Evolutionary conservation across 257 asterid genomes (phyloP).

Genomic region (Vinca minor): DNA sequence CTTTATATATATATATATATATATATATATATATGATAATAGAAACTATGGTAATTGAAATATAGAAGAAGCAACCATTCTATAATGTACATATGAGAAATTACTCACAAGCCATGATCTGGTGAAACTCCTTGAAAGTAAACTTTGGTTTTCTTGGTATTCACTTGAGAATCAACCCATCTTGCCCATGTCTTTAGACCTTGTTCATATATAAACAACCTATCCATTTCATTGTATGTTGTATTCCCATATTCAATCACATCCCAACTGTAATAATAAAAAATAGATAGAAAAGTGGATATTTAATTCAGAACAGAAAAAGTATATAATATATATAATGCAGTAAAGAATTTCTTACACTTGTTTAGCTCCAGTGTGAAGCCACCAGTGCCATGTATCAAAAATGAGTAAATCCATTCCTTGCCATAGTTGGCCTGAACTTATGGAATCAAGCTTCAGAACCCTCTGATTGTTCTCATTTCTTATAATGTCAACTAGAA

Average conservation of each 20-base stretch:
- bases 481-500: slow-evolving; percentile 18
- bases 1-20: too few relatives aligned
- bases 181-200: slow-evolving; percentile 26
- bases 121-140: slow-evolving; percentile 13
- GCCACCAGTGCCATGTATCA: slow-evolving; percentile 39
- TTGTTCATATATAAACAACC: slow-evolving; percentile 17
- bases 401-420: slow-evolving; percentile 23
- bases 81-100: background rate
- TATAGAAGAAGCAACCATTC: too few relatives aligned
- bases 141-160: background rate
- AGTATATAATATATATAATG: too few relatives aligned
- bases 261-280: slow-evolving; percentile 23
- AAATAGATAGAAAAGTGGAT: too few relatives aligned
- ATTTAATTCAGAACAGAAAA: too few relatives aligned
- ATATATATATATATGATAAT: too few relatives aligned
- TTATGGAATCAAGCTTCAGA: slow-evolving; percentile 19
- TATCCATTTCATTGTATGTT: slow-evolving; percentile 15
- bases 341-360: slow-evolving; percentile 17
- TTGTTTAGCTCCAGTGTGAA: slow-evolving; percentile 30
- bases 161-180: slow-evolving; percentile 24
- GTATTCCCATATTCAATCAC: slow-evolving; percentile 10
- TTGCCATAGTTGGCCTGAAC: slow-evolving; percentile 12
- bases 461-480: slow-evolving; percentile 13
- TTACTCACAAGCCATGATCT: slow-evolving; percentile 6
- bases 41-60: too few relatives aligned